phyloP scores from a whole-genome alignment of 2,329 filamentous ascomycete genomes.

The Penicillium thymicola region DNA sequence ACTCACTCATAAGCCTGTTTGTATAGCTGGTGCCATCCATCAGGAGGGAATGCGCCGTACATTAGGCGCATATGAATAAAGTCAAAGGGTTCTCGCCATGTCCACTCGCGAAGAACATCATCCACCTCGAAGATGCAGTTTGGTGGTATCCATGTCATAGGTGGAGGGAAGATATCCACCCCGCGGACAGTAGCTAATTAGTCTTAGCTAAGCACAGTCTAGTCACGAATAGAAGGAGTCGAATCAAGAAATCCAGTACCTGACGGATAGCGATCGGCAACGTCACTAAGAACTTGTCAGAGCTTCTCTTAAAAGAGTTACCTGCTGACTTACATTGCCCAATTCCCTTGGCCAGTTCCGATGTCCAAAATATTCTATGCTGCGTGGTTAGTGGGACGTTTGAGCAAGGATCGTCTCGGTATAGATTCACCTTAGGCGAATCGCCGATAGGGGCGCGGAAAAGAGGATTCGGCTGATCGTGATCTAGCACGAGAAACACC shows the following conservation, averaged over 20 bases:
- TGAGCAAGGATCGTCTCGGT: background rate
- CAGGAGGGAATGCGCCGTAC: slow-evolving; percentile 8
- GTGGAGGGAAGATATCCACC: slow-evolving; percentile 25
- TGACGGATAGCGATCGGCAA: slow-evolving; percentile 5
- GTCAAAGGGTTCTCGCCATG: slow-evolving; percentile 22
- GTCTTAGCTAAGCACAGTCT: background rate
- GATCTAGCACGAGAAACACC: slow-evolving; percentile 17
- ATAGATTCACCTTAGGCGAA: slow-evolving; percentile 12
- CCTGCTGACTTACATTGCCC: slow-evolving; percentile 15
- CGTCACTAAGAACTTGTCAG: slow-evolving; percentile 3
- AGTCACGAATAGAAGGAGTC: background rate
- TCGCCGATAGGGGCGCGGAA: slow-evolving; percentile 14
- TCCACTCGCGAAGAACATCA: slow-evolving; percentile 24
- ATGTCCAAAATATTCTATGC: slow-evolving; percentile 17
- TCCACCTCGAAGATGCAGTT: slow-evolving; percentile 30
- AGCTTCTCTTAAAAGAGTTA: background rate
- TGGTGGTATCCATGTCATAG: slow-evolving; percentile 22
- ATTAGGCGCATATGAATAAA: slow-evolving; percentile 24
- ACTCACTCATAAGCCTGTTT: slow-evolving; percentile 14
- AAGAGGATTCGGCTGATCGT: slow-evolving; percentile 13
- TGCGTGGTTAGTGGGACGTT: background rate
- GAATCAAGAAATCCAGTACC: background rate
- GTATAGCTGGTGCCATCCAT: slow-evolving; percentile 5
- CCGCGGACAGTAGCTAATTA: slow-evolving; percentile 14
- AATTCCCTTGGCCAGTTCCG: slow-evolving; percentile 17